Percentiles rank a stretch among this genome's conserved stretches.
phyloP scores from a whole-genome alignment of 257 asterid genomes.

The Solanum sejunctum region DNA sequence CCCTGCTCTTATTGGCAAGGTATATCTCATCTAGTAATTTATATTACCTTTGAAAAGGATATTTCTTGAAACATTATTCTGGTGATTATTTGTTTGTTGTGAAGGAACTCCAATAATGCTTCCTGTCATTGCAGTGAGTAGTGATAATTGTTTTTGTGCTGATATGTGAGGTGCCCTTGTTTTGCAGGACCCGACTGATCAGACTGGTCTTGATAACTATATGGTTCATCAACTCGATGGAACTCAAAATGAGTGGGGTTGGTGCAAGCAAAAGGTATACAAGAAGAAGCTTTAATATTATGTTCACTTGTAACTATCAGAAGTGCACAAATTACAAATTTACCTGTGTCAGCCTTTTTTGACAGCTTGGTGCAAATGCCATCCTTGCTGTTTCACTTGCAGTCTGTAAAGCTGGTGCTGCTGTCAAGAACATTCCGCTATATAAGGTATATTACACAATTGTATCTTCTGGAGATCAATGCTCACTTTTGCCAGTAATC shows the following conservation, averaged over 20 bases:
- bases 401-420: constrained; percentile 93
- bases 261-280: constrained; percentile 96
- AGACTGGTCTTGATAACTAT: constrained; percentile 64
- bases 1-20: constrained; percentile 96
- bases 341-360: background rate
- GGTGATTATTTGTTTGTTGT: background rate
- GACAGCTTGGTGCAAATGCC: constrained; percentile 95
- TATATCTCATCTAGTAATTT: background rate
- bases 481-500: background rate
- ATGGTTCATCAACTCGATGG: constrained; percentile 98
- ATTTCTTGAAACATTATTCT: background rate
- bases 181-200: constrained; percentile 77
- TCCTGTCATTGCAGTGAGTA: background rate
- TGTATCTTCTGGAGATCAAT: background rate
- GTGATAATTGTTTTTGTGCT: background rate
- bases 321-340: background rate
- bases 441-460: constrained; percentile 46
- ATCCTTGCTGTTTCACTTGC: constrained; percentile 96
- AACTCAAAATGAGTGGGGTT: constrained; percentile 97
- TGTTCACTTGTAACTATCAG: background rate
- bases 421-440: constrained; percentile 56
- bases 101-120: background rate
- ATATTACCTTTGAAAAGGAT: background rate
- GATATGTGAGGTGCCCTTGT: background rate
- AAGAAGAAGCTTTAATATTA: background rate